Evolutionary conservation across 2,329 filamentous ascomycete species (phyloP), one percentile per base, ranked within the genome.

Genomic region (Trichoderma sp.): DNA sequence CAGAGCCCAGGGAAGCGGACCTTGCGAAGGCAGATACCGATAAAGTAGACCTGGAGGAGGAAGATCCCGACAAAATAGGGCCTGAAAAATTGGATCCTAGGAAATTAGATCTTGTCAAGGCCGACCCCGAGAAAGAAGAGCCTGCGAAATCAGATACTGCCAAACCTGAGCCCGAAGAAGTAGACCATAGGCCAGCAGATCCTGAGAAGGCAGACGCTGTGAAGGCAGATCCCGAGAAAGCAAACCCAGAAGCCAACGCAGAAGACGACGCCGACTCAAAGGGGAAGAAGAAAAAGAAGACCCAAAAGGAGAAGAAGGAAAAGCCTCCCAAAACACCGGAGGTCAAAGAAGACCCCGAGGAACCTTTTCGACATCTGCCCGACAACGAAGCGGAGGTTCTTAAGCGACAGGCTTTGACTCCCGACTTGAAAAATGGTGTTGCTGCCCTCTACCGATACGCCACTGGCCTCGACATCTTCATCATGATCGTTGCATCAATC

Each of bases 391-490:
- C 85, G 64, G 82, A 84, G 22, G 86, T 94, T 64, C 80, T 95
- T 69, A 88, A 85, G 76, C 83, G 81, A 68, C 92, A 95, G 79
- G 83, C 93, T 70, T 80, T 88, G 59, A 88, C 88, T 0, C 89
- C 89, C 35, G 81, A 85, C 12, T 82, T 89, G 67, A 88, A 88
- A 72, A 83, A 91, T 37, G 89, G 86, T n/a, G 84, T 89, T 70
- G 82, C 83, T 69, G 86, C 86, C 0, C 81, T 93, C 22, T 93
- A 87, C 76, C 87, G 91, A 70, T 94, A 92, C 80, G 86, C 91
- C 4, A 89, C 88, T 1, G 83, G 79, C 58, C 84, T 83, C 71
- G 91, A 94, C 74, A 74, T 89, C 17, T 71, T 89, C 69, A 87
- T 93, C 74, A 84, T 93, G 48, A 73, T 78, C 45, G 78, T 92